Evolutionary conservation across 1,284 basidiomycete genomes (phyloP).

Genomic region (Coniophora puteana): DNA sequence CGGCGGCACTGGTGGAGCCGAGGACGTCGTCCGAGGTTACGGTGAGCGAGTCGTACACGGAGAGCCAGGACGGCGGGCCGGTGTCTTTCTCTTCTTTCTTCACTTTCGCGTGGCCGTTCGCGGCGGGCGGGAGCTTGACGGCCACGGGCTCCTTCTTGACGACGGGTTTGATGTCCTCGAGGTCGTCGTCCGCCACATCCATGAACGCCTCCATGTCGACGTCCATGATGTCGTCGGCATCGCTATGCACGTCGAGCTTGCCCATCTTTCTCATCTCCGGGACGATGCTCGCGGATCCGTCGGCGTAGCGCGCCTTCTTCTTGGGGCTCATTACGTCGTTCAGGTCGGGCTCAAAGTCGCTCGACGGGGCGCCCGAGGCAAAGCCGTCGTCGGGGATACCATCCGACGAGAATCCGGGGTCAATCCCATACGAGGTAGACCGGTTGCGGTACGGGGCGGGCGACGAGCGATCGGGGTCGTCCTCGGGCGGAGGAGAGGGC

Average conservation of each 20-base stretch:
- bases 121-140: slow-evolving; percentile 22
- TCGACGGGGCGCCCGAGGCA: slow-evolving; percentile 35
- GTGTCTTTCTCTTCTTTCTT: slow-evolving; percentile 45
- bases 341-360: slow-evolving; percentile 44
- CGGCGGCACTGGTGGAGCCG: slow-evolving; percentile 46
- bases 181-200: slow-evolving; percentile 41
- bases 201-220: slow-evolving; percentile 58
- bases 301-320: slow-evolving; percentile 54
- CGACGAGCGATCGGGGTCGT: slow-evolving; percentile 33
- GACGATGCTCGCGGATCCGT: slow-evolving; percentile 32
- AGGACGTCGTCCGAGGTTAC: slow-evolving; percentile 50
- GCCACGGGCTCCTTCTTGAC: slow-evolving; percentile 26
- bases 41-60: slow-evolving; percentile 68
- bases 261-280: slow-evolving; percentile 56
- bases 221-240: slow-evolving; percentile 46
- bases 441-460: slow-evolving; percentile 28
- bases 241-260: slow-evolving; percentile 54
- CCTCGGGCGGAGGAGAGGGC: slow-evolving; percentile 51
- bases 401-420: slow-evolving; percentile 53
- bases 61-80: slow-evolving; percentile 65
- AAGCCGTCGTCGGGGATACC: slow-evolving; percentile 43
- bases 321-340: slow-evolving; percentile 56
- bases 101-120: slow-evolving; percentile 12
- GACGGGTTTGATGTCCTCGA: slow-evolving; percentile 39
- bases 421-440: slow-evolving; percentile 30